Conservation (phyloP, 1,284 basidiomycete genomes). For the Apiotrichum laibachii region DNA sequence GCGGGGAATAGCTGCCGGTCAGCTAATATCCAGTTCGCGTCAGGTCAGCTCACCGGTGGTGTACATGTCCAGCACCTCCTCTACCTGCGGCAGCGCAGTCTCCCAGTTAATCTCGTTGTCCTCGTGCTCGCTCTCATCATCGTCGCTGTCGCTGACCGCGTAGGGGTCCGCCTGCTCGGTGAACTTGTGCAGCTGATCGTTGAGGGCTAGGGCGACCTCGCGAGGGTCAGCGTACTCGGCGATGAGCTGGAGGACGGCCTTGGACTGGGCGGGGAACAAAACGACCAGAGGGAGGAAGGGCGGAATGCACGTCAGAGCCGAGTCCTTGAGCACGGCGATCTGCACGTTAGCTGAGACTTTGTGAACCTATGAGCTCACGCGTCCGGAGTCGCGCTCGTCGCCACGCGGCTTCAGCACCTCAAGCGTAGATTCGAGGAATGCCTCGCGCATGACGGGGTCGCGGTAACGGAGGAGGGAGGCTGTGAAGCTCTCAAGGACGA, state of each 20-base stretch:
- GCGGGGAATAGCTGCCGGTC: slow-evolving; percentile 26
- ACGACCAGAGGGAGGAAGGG: slow-evolving; percentile 14
- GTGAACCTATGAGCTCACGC: slow-evolving; percentile 4
- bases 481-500: slow-evolving; percentile 19
- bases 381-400: slow-evolving; percentile 16
- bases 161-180: slow-evolving; percentile 30
- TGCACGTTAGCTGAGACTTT: neutral
- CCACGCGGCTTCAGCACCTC: slow-evolving; percentile 19
- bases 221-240: slow-evolving; percentile 23
- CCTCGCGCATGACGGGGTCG: slow-evolving; percentile 21
- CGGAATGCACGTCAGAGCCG: slow-evolving; percentile 20
- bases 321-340: slow-evolving; percentile 19
- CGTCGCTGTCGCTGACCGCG: slow-evolving; percentile 35
- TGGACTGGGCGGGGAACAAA: neutral
- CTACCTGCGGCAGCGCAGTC: slow-evolving; percentile 56
- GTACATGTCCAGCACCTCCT: slow-evolving; percentile 54
- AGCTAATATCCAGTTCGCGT: neutral
- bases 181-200: slow-evolving; percentile 27
- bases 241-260: slow-evolving; percentile 21
- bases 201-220: slow-evolving; percentile 36
- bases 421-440: slow-evolving; percentile 17
- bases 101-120: slow-evolving; percentile 46
- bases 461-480: slow-evolving; percentile 8
- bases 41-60: slow-evolving; percentile 21
- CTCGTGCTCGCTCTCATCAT: slow-evolving; percentile 21